Evolutionary conservation across 768 basidiomycete genomes (phyloP).

Genomic region (Coprinellus micaceus): DNA sequence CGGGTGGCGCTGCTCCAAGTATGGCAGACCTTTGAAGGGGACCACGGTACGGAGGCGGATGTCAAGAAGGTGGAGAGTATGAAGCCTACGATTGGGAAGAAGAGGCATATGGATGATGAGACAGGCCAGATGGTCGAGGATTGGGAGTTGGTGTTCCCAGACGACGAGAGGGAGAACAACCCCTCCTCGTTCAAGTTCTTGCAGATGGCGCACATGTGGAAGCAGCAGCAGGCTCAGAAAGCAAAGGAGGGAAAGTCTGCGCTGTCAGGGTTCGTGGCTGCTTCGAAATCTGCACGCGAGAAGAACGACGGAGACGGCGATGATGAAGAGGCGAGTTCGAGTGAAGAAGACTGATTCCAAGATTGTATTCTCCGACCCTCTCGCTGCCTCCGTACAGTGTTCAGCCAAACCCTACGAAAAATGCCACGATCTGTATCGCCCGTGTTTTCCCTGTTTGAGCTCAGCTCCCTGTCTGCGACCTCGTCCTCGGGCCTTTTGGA

Average conservation of each 20-base stretch:
- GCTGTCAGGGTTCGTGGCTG: constrained; percentile 49
- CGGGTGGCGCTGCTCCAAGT: constrained; percentile 89
- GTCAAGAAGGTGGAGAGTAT: constrained; percentile 81
- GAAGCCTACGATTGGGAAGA: constrained; percentile 90
- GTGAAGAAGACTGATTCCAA: constrained; percentile 7
- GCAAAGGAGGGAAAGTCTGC: constrained; percentile 13
- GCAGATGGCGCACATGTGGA: constrained; percentile 94
- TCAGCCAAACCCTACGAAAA: too few relatives aligned
- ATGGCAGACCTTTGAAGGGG: constrained; percentile 93
- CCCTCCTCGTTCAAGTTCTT: constrained; percentile 94
- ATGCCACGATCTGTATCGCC: too few relatives aligned
- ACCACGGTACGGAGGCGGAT: constrained; percentile 68
- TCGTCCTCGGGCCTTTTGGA: too few relatives aligned
- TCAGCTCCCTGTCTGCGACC: too few relatives aligned
- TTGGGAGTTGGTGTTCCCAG: constrained; percentile 93
- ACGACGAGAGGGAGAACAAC: constrained; percentile 92
- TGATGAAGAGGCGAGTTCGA: constrained; percentile 34
- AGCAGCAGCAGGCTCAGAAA: constrained; percentile 45
- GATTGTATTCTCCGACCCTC: not conserved
- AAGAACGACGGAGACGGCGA: constrained; percentile 10
- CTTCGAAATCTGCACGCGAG: constrained; percentile 17
- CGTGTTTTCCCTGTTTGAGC: too few relatives aligned
- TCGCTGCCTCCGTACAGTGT: too few relatives aligned
- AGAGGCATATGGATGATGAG: constrained; percentile 77
- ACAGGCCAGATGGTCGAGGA: constrained; percentile 89